Evolutionary conservation across 805 yeast genomes (phyloP), one percentile per base, ranked within the genome.

Genomic region (Lipomyces orientalis): DNA sequence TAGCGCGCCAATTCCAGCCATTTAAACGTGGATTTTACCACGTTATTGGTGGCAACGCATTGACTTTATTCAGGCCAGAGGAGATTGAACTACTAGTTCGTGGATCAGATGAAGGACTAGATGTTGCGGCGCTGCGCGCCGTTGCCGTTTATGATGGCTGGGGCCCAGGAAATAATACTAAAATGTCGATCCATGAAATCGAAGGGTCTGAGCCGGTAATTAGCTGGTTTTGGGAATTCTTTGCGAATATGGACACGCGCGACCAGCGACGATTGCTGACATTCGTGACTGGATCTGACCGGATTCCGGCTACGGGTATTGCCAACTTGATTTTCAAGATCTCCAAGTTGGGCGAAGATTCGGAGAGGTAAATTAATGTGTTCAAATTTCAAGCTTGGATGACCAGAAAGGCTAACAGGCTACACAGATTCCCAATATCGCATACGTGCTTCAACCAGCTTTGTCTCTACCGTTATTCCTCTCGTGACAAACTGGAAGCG

Each of bases 361-460:
- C 80, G 49, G 81, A 84, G 1, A 80, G 89, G 59, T 65, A 58
- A 54, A 51, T 33, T 9, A 8, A n/a, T 54, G 0, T 31, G 16
- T 16, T 7, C 2, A 14, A n/a, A 22, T 34, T 10, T 14, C 16
- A n/a, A 12, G 31, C 14, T 10, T 25, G 22, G 43, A 4, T 6
- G 29, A n/a, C n/a, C 19, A 10, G 25, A 46, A 29, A 19, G n/a
- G 7, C 33, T 33, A 14, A 19, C 12, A 12, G 12, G 9, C 8
- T 10, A 14, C 54, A n/a, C 31, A 63, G 71, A 52, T 79, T 93
- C 19, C 98, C 98, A 0, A 80, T 89, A 16, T 92, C 98, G 0
- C 98, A 94, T 76, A 95, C 98, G 0, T 94, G 99, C 74, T 94
- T 95, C 81, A 95, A 94, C 76, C 97, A 94, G 80, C 76, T 94